Evolutionary conservation across 75 land plant species (phyloP).

Genomic region (Chamaecyparis obtusa): DNA sequence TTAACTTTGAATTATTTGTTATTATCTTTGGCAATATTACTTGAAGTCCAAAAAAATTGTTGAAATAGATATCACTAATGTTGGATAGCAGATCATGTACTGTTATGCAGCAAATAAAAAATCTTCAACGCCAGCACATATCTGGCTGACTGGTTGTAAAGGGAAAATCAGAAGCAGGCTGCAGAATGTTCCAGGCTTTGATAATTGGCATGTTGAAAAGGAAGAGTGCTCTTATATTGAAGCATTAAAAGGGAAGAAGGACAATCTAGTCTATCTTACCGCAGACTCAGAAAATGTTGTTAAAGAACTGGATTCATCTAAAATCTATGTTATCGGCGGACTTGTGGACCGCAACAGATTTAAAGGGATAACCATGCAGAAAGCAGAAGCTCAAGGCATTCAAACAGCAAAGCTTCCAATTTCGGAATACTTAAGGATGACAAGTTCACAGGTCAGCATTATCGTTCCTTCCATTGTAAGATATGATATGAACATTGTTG

Average conservation of each 20-base stretch:
- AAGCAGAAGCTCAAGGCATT: slow-evolving; percentile 84
- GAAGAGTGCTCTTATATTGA: slow-evolving; percentile 74
- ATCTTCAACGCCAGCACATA: slow-evolving; percentile 64
- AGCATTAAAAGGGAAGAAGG: slow-evolving; percentile 66
- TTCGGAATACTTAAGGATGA: slow-evolving; percentile 68
- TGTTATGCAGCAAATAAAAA: slow-evolving; percentile 87
- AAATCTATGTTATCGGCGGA: slow-evolving; percentile 89
- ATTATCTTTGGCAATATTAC: slow-evolving; percentile 5
- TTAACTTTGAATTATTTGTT: background rate
- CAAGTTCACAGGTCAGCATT: slow-evolving; percentile 70
- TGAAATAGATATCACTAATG: slow-evolving; percentile 3
- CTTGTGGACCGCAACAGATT: slow-evolving; percentile 86
- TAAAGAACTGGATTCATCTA: slow-evolving; percentile 70
- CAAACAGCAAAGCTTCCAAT: slow-evolving; percentile 89
- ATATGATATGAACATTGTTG: background rate
- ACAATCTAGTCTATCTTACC: slow-evolving; percentile 87
- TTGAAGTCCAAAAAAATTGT: background rate
- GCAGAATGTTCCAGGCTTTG: slow-evolving; percentile 67
- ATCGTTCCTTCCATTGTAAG: background rate
- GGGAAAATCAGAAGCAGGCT: slow-evolving; percentile 69
- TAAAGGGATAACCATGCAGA: slow-evolving; percentile 86
- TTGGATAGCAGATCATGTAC: slow-evolving; percentile 78
- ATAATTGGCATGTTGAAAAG: slow-evolving; percentile 85
- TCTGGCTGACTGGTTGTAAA: slow-evolving; percentile 78
- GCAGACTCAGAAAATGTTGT: slow-evolving; percentile 80